These are phyloP conservation scores for Artomyces pyxidatus DNA, from an alignment of 768 basidiomycete species.

Conservation along the genomic window DNA sequence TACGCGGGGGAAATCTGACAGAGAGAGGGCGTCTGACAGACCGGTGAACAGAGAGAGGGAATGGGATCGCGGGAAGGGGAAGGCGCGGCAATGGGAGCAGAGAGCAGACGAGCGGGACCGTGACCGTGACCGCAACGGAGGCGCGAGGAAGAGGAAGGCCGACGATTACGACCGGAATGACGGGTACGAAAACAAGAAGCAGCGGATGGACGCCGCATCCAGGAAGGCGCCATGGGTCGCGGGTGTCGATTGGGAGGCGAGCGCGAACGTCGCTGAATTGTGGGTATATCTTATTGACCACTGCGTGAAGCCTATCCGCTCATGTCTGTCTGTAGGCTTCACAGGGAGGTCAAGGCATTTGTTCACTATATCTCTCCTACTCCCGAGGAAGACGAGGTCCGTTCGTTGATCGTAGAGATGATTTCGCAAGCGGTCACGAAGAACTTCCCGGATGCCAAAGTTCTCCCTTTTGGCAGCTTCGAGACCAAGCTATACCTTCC, in stretches of 20 bases:
- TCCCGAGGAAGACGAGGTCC: slow-evolving; percentile 75
- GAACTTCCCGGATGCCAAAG: slow-evolving; percentile 72
- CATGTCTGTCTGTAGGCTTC: slow-evolving; percentile 47
- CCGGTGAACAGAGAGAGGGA: neutral
- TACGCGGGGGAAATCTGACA: neutral
- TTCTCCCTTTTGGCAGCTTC: slow-evolving; percentile 87
- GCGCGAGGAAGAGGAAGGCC: slow-evolving; percentile 39
- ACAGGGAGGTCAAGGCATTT: slow-evolving; percentile 81
- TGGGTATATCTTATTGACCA: slow-evolving; percentile 30
- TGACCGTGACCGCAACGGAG: slow-evolving; percentile 18
- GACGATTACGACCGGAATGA: slow-evolving; percentile 42
- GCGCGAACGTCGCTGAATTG: slow-evolving; percentile 80
- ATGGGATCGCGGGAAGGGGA: slow-evolving; percentile 14
- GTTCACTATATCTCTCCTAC: slow-evolving; percentile 84
- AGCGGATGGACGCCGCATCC: slow-evolving; percentile 40
- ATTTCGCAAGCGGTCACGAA: slow-evolving; percentile 57
- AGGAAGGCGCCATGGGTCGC: slow-evolving; percentile 59
- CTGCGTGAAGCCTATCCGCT: slow-evolving; percentile 6
- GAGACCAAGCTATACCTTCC: slow-evolving; percentile 93
- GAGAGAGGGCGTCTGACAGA: neutral
- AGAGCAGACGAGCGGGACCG: slow-evolving; percentile 15
- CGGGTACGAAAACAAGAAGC: slow-evolving; percentile 45
- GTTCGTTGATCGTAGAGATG: slow-evolving; percentile 60
- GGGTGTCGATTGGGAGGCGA: slow-evolving; percentile 62
- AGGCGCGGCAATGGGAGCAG: slow-evolving; percentile 2